These are phyloP conservation scores for Gossypium sturtianum DNA, from an alignment of 345 rosid species.

Conservation along the genomic window DNA sequence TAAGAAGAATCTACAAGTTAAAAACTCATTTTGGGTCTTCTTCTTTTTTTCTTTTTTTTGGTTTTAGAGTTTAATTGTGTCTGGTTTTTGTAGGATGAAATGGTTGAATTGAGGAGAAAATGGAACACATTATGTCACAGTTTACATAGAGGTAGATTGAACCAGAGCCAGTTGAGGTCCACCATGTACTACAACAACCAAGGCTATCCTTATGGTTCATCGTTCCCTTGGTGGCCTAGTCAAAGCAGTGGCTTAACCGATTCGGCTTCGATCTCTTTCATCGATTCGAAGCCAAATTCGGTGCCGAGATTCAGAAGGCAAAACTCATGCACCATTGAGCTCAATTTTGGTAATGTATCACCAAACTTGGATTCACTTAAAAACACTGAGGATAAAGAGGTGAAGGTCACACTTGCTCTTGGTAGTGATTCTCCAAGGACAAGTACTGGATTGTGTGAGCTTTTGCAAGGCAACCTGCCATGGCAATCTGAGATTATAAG, in stretches of 20 bases:
- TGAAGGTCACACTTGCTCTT: conserved; percentile 68
- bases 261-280: conserved; percentile 38
- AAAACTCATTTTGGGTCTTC: neutral
- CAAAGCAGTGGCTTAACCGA: conserved; percentile 41
- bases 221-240: conserved; percentile 45
- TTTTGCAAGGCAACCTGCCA: conserved; percentile 58
- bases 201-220: conserved; percentile 27
- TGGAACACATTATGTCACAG: conserved; percentile 71
- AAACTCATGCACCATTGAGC: conserved; percentile 61
- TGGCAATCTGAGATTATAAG: conserved; percentile 63
- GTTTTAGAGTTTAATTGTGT: neutral
- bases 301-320: conserved; percentile 69
- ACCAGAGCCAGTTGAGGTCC: conserved; percentile 11
- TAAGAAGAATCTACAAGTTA: conserved; percentile 12
- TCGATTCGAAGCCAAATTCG: conserved; percentile 41
- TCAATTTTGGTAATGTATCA: conserved; percentile 36
- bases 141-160: conserved; percentile 39
- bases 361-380: conserved; percentile 59
- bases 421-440: conserved; percentile 43
- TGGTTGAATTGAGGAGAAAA: conserved; percentile 50
- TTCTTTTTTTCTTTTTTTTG: no score
- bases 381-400: conserved; percentile 53
- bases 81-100: conserved; percentile 42
- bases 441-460: conserved; percentile 21
- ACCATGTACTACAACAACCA: conserved; percentile 18